These are phyloP conservation scores for Populus simonii DNA, from an alignment of 345 rosid species.

Conservation along the genomic window DNA sequence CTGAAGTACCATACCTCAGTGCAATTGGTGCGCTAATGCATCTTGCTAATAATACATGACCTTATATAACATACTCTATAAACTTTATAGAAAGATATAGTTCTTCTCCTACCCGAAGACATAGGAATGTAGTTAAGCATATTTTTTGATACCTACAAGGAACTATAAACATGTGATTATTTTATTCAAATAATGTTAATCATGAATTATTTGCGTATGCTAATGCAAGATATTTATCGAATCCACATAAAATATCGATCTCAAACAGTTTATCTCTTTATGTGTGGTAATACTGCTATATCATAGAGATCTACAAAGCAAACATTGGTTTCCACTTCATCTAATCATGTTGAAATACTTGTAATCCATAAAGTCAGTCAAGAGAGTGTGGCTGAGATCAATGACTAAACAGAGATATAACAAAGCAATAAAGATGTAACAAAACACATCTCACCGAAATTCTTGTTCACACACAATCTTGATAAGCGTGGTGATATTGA, in stretches of 20 bases:
- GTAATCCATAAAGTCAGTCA: neutral
- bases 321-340: neutral
- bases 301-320: neutral
- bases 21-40: neutral
- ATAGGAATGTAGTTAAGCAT: neutral
- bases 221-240: neutral
- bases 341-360: neutral
- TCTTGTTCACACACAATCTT: too few species aligned
- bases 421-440: neutral
- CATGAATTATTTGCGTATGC: too few species aligned
- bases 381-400: neutral
- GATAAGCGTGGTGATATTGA: too few species aligned
- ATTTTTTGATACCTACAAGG: neutral
- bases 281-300: neutral
- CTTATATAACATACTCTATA: neutral
- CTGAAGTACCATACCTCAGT: conserved; percentile 1
- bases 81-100: neutral
- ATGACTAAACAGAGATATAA: too few species aligned
- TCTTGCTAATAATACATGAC: neutral
- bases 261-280: neutral
- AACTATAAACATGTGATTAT: neutral
- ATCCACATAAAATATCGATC: neutral
- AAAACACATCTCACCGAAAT: too few species aligned
- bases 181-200: neutral
- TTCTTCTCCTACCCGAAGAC: neutral